Base-by-base conservation (phyloP, 2,329 filamentous ascomycete species). In the Penicillium brevicompactum region DNA sequence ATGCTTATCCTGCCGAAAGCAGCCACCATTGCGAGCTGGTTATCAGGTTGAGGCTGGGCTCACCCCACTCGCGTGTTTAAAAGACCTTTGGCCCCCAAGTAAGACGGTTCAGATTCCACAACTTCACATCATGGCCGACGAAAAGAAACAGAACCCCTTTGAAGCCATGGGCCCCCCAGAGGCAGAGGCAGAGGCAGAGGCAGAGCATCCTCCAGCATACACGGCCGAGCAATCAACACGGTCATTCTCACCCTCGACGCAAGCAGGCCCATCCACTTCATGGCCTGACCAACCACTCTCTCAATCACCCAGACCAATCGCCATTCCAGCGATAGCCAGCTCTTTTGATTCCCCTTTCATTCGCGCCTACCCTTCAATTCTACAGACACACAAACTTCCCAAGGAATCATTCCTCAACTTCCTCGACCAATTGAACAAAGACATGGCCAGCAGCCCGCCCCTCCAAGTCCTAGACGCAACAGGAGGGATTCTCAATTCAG, bases 341-440 rank as follows among this genome's bases (percentile, higher is more conserved):
- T 41, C 54, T 0, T 54, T 46, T 13, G 61, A 54, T 13, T 61
- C 61, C 8, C 56, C 60, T 4, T 59, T 64, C 27, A 32, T 64
- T 8, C 61, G 61, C 21, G 56, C 60, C 37, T 64, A 64, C n/a
- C 42, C 56, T 7, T 60, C 61, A 7, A 44, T 49, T 4, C 30
- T 64, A 6, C 34, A 16, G 7, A 46, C 54, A 1, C 27, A 56
- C 43, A 56, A 59, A 14, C 43, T 61, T 6, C 52, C 60, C 40
- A 57, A 59, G 10, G 55, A 60, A 11, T 51, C 55, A 2, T 63
- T 70, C 46, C 47, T 68, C n/a, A 34, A 14, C 7, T 68, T 70
- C 48, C 49, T 70, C 22, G 66, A 70, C 49, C 56, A 63, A 21
- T 51, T 70, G 31, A 70, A 70, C 46, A 61, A 65, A 24, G 55